Evolutionary conservation across 768 basidiomycete species (phyloP).

Genomic region (Aureoboletus auriporus): DNA sequence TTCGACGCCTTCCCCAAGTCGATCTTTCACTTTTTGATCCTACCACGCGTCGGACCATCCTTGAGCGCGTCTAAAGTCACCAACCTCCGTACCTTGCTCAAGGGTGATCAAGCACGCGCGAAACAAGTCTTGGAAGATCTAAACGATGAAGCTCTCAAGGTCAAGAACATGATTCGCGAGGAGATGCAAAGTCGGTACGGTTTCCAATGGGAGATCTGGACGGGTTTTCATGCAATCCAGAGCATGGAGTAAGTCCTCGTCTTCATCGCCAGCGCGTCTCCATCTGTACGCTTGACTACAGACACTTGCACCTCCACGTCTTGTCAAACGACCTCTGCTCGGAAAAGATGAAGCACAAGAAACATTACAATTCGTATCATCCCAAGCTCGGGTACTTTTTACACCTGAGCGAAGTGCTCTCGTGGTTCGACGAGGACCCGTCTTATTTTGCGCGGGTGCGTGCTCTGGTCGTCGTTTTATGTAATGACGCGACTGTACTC

Average conservation of each 20-base stretch:
- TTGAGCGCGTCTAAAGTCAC: conserved; percentile 38
- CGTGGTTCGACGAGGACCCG: conserved; percentile 71
- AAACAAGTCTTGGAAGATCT: conserved; percentile 51
- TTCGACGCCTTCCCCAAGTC: conserved; percentile 81
- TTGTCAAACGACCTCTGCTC: conserved; percentile 76
- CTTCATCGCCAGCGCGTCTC: not conserved
- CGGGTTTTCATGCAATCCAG: conserved; percentile 81
- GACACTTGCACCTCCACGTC: conserved; percentile 84
- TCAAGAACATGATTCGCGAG: conserved; percentile 60
- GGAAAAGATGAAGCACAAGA: conserved; percentile 74
- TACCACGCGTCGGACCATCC: conserved; percentile 53
- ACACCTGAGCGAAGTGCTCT: conserved; percentile 68
- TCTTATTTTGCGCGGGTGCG: conserved; percentile 51
- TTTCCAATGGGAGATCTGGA: conserved; percentile 73
- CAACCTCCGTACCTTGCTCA: conserved; percentile 54
- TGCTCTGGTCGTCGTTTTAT: conserved; percentile 1
- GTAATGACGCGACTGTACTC: not conserved
- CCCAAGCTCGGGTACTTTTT: conserved; percentile 83
- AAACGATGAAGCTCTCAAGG: conserved; percentile 49
- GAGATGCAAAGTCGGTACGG: conserved; percentile 79
- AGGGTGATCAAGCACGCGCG: conserved; percentile 49
- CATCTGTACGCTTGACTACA: conserved; percentile 22
- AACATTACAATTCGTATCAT: conserved; percentile 90
- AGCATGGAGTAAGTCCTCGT: conserved; percentile 72
- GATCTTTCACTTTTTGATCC: conserved; percentile 81